Evolutionary conservation across 768 basidiomycete species (phyloP), one percentile per base, ranked within the genome.

Genomic region (Leccinum barrowsii): DNA sequence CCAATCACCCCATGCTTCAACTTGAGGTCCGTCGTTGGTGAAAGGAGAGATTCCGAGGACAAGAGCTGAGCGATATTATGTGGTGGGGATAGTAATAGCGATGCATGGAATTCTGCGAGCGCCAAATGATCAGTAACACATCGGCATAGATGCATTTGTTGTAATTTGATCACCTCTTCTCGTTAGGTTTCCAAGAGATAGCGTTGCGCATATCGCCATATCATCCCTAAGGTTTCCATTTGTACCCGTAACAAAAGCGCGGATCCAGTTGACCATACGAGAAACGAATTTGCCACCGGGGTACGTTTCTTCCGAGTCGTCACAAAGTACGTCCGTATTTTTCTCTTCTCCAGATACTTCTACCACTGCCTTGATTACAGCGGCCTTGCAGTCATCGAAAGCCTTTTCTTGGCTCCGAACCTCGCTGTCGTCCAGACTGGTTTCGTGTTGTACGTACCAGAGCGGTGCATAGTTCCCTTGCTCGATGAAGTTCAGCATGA

Each of bases 1-100:
- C 92, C 92, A 24, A 96, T 78, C 57, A 91, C 83, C 15, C 91
- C 93, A 66, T 98, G 94, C 70, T 95, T 92, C 60, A 95, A 77
- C 70, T 94, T 91, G 69, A 92, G 78, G 67, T 92, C 89, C 8
- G 81, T 78, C 40, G 73, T 69, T 15, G 79, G 75, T 11, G 79
- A 78, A 42, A 92, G 78, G n/a, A 86, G 72, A 56, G 75, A 73
- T 17, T 72, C 71, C 5, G 87, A 87, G 7, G 81, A 76, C 49
- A 92, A 74, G 13, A 88, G 66, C 7, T 81, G 77, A 15, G 85
- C 85, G 13, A 96, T 76, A 40, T 82, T 80, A 54, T 85, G 80
- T 5, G 86, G 88, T 3, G 89, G 73, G 5, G 84, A 82, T 46
- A 89, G 74, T 17, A 96, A 79, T 7, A 85, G 76, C 6, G 74